These are phyloP conservation scores for Neopestalotiopsis clavispora DNA, from an alignment of 2,329 filamentous ascomycete species.

Conservation along the genomic window DNA sequence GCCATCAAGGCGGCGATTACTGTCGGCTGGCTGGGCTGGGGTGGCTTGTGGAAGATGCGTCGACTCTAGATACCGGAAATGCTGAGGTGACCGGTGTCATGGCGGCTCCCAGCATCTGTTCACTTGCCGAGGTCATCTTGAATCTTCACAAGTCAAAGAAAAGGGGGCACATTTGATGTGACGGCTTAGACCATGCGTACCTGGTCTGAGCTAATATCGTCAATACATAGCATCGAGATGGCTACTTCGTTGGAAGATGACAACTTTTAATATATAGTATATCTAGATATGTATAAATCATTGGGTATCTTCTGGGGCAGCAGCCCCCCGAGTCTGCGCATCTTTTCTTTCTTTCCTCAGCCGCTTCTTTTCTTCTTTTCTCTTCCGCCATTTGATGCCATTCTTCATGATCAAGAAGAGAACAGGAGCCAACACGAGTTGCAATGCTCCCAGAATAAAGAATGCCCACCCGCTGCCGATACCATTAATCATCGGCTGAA, in stretches of 20 bases:
- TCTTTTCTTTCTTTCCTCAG: constrained; percentile 55
- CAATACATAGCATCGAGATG: no score
- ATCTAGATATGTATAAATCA: background rate
- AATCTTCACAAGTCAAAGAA: no score
- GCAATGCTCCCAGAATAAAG: constrained; percentile 40
- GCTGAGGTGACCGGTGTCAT: background rate
- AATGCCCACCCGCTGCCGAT: constrained; percentile 49
- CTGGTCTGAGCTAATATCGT: no score
- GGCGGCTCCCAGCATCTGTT: background rate
- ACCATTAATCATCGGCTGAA: constrained; percentile 45
- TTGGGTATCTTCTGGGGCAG: background rate
- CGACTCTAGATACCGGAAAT: background rate
- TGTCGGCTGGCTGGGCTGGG: constrained; percentile 34
- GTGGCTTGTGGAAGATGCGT: background rate
- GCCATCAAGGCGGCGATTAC: constrained; percentile 48
- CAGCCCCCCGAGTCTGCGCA: background rate
- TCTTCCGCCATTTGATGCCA: constrained; percentile 33
- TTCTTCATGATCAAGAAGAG: constrained; percentile 37
- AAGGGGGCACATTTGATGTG: no score
- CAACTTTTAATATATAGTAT: background rate
- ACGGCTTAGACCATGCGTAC: no score
- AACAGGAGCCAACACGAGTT: constrained; percentile 35
- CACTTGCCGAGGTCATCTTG: no score
- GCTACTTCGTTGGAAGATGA: no score
- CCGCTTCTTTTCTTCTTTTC: constrained; percentile 21